These are phyloP conservation scores for Leishmania tropica DNA, from an alignment of 208 protist genomes.

Conservation along the genomic window DNA sequence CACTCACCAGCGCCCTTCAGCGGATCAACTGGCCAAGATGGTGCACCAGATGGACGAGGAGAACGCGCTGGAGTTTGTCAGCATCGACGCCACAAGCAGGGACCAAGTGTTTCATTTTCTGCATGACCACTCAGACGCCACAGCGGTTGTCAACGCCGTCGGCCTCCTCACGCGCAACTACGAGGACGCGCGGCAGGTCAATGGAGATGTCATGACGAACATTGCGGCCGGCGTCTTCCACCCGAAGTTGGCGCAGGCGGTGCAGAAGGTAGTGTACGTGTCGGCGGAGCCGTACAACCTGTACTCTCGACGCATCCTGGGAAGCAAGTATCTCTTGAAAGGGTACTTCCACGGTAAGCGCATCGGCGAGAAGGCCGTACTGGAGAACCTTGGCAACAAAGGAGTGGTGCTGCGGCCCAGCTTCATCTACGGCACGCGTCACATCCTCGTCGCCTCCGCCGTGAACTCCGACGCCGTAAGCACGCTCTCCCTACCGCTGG, in stretches of 20 bases:
- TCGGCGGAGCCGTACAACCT: constrained; percentile 67
- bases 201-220: constrained; percentile 82
- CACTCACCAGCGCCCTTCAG: constrained; percentile 4
- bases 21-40: constrained; percentile 24
- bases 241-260: constrained; percentile 37
- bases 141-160: constrained; percentile 71
- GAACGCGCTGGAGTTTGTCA: constrained; percentile 68
- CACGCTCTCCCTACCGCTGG: constrained; percentile 63
- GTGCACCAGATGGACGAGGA: constrained; percentile 25
- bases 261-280: constrained; percentile 72
- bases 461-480: constrained; percentile 30
- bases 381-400: constrained; percentile 57
- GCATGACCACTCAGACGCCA: constrained; percentile 77
- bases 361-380: constrained; percentile 67
- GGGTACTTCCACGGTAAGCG: constrained; percentile 88
- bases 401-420: constrained; percentile 73
- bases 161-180: constrained; percentile 71
- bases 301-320: constrained; percentile 40
- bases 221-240: constrained; percentile 73
- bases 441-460: constrained; percentile 30
- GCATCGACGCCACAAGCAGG: constrained; percentile 64
- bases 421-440: constrained; percentile 84
- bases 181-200: constrained; percentile 59
- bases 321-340: constrained; percentile 54
- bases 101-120: constrained; percentile 76